These are phyloP conservation scores for Beauveria pseudobassiana DNA, from an alignment of 2,329 filamentous ascomycete genomes.

Conservation along the genomic window DNA sequence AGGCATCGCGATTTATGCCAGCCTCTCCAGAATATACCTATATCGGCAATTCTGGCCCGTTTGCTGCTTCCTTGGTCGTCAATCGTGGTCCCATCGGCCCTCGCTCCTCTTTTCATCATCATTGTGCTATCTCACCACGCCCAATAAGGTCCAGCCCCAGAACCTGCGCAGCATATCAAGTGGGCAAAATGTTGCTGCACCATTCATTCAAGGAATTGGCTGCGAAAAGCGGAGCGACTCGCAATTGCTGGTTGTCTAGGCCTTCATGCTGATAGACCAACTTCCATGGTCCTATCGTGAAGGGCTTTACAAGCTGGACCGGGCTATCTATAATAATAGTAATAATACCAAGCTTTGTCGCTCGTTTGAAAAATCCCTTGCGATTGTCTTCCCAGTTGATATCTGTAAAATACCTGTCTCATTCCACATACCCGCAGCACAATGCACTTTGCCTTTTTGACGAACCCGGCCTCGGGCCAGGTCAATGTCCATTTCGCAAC, in stretches of 20 bases:
- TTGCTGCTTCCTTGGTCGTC: not conserved
- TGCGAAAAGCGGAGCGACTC: not conserved
- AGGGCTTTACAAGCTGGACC: not conserved
- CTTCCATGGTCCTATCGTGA: not conserved
- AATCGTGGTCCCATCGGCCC: not conserved
- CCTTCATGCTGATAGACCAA: not conserved
- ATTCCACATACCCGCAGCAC: not conserved
- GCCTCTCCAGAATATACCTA: not conserved
- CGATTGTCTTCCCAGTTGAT: too few relatives aligned
- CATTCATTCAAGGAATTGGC: not conserved
- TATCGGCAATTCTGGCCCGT: not conserved
- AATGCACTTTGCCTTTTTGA: slow-evolving; percentile 3
- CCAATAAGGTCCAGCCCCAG: not conserved
- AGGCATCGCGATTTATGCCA: not conserved
- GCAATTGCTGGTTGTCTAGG: not conserved
- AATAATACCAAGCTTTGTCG: not conserved
- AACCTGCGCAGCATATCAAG: not conserved
- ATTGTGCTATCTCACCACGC: not conserved
- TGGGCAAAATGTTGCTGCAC: not conserved
- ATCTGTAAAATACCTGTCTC: not conserved
- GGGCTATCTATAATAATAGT: not conserved
- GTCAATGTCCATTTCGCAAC: not conserved
- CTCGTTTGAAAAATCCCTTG: not conserved
- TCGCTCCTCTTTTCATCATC: not conserved
- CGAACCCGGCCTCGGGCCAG: slow-evolving; percentile 2